Evolutionary conservation across 2,329 filamentous ascomycete genomes (phyloP), one percentile per base, ranked within the genome.

Genomic region (Talaromyces sp.): DNA sequence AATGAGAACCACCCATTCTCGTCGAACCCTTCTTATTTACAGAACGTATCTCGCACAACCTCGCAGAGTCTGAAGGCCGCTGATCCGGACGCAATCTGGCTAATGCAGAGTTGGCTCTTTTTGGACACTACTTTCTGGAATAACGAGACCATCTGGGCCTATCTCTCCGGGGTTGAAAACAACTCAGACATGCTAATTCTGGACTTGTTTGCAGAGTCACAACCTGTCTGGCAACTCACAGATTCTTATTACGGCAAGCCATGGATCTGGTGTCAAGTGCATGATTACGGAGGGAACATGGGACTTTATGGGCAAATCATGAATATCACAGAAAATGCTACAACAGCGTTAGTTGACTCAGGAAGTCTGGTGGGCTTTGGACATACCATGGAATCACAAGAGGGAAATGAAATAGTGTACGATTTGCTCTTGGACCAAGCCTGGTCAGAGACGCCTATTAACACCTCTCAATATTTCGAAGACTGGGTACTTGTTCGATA

Each of bases 41-140:
- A 10, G 10, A 40, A 54, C 19, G 17, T 54, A 7, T 25, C 51
- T 2, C 66, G 65, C 22, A 73, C 70, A 55, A 81, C 79, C 0
- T 78, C 75, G 71, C 64, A 75, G 43, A 76, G 74, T 52, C 71
- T 82, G 31, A 81, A 81, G 61, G 65, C 71, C 1, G 79, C 75
- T 1, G 77, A 81, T 58, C 71, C 78, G 0, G 66, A 75, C 9
- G 79, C 80, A 1, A 67, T 80, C 3, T 82, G 80, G 80, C 65
- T 81, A 31, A 77, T 82, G 72, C 80, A 82, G 60, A 79, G 78
- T 8, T 82, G 80, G 80, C 69, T 81, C 0, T 82, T 82, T 69
- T 78, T 71, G 48, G 70, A 70, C 6, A 74, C 71, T 37, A 64
- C 66, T 0, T 82, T 81, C 60, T 82, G 80, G 80, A 79, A 75